Evolutionary conservation across 2,329 filamentous ascomycete genomes (phyloP).

Genomic region (Colletotrichum chlorophyti): DNA sequence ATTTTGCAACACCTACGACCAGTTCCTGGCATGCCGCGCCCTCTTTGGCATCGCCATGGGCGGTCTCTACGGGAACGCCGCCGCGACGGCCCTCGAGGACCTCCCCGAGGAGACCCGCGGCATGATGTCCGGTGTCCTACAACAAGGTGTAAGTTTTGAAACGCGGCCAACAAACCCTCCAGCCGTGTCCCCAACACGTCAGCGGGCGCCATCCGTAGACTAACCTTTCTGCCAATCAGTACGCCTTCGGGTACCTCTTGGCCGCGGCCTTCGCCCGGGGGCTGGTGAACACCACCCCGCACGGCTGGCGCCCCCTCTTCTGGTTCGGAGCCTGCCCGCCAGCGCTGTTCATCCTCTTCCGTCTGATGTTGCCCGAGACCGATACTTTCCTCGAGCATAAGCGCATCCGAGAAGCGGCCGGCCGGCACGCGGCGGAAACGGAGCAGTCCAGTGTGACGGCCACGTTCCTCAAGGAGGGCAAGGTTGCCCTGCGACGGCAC

Average conservation of each 20-base stretch:
- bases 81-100: conserved; percentile 80
- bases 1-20: conserved; percentile 70
- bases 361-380: conserved; percentile 81
- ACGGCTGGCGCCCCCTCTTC: conserved; percentile 84
- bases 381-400: conserved; percentile 73
- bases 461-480: conserved; percentile 78
- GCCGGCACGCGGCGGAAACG: conserved; percentile 4
- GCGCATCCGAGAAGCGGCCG: conserved; percentile 59
- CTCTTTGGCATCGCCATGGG: conserved; percentile 86
- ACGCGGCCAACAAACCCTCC: conserved; percentile 45
- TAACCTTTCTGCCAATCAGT: conserved; percentile 43
- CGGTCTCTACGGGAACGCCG: conserved; percentile 79
- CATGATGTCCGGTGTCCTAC: conserved; percentile 77
- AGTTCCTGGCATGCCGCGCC: conserved; percentile 77
- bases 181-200: neutral
- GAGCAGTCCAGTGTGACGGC: conserved; percentile 57
- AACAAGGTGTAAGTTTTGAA: conserved; percentile 62
- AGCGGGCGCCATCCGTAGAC: neutral
- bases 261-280: conserved; percentile 66
- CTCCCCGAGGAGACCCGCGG: conserved; percentile 72
- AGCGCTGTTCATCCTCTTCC: conserved; percentile 79
- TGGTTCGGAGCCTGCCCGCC: conserved; percentile 90
- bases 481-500: conserved; percentile 78
- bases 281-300: conserved; percentile 76
- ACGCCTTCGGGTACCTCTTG: conserved; percentile 70